Conservation (phyloP, 345 rosid genomes). For the Lumnitzera racemosa region DNA sequence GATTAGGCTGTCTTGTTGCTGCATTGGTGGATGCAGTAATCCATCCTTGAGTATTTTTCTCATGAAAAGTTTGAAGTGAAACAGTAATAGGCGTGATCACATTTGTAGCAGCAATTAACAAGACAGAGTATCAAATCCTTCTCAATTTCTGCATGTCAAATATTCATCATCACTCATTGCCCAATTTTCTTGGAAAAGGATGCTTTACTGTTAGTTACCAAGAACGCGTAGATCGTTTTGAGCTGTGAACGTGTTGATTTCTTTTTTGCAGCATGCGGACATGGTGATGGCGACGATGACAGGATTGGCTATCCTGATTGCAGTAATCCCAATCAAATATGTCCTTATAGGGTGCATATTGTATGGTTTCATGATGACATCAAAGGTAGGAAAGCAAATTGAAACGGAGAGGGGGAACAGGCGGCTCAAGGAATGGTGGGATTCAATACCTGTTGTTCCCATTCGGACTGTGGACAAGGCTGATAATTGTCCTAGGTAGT, state of each 20-base stretch:
- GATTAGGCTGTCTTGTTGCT: too few relatives aligned
- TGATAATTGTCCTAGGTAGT: neutral
- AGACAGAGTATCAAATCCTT: too few relatives aligned
- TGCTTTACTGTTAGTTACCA: too few relatives aligned
- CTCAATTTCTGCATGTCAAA: too few relatives aligned
- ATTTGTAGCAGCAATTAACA: too few relatives aligned
- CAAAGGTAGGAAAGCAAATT: conserved; percentile 35
- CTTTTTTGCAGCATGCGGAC: conserved; percentile 54
- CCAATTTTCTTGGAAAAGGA: too few relatives aligned
- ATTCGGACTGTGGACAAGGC: conserved; percentile 39
- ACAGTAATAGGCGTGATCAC: too few relatives aligned
- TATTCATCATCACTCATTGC: too few relatives aligned
- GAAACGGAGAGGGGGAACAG: conserved; percentile 48
- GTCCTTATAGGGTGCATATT: conserved; percentile 31
- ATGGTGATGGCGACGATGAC: conserved; percentile 35
- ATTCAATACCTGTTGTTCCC: conserved; percentile 62
- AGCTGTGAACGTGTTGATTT: neutral
- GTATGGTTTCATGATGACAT: conserved; percentile 34
- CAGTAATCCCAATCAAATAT: conserved; percentile 48
- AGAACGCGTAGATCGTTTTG: too few relatives aligned
- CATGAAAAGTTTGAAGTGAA: too few relatives aligned
- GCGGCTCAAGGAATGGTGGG: conserved; percentile 88
- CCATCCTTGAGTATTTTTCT: too few relatives aligned
- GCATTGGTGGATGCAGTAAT: too few relatives aligned
- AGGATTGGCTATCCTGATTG: conserved; percentile 42